Evolutionary conservation across 164 flowering plant species (phyloP).

Genomic region (Tinospora cordifolia): DNA sequence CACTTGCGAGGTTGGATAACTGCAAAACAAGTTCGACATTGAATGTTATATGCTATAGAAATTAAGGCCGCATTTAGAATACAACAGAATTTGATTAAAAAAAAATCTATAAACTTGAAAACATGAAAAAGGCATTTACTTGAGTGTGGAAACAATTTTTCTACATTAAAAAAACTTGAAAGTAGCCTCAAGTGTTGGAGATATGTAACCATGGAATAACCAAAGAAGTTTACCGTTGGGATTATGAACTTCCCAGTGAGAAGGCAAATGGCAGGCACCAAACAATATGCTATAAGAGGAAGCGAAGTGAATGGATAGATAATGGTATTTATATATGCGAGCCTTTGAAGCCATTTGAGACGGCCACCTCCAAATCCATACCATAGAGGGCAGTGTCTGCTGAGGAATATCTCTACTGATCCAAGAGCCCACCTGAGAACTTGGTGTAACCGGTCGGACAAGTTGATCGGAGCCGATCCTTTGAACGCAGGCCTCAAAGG

Average conservation of each 20-base stretch:
- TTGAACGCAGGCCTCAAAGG: conserved; percentile 96
- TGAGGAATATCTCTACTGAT: conserved; percentile 87
- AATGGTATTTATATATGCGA: conserved; percentile 89
- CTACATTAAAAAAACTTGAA: no score
- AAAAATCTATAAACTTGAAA: no score
- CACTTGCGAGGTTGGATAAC: conserved; percentile 84
- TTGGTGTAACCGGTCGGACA: conserved; percentile 92
- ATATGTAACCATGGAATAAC: not conserved
- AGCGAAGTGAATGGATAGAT: conserved; percentile 95
- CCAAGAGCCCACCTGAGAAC: conserved; percentile 99
- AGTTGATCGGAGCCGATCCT: conserved; percentile 96
- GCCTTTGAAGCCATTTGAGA: conserved; percentile 85
- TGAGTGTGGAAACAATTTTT: no score
- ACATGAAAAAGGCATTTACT: no score
- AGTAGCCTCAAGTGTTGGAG: no score
- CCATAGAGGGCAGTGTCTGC: conserved; percentile 97
- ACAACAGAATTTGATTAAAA: no score
- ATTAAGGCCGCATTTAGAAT: not conserved
- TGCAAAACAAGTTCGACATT: conserved; percentile 25
- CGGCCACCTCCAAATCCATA: conserved; percentile 93
- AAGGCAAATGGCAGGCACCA: conserved; percentile 89
- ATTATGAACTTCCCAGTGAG: conserved; percentile 96
- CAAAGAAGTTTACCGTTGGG: conserved; percentile 47
- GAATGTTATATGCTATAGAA: not conserved
- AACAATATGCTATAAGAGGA: conserved; percentile 86